Evolutionary conservation across 2,329 filamentous ascomycete species (phyloP).

Genomic region (Fusarium coicis): DNA sequence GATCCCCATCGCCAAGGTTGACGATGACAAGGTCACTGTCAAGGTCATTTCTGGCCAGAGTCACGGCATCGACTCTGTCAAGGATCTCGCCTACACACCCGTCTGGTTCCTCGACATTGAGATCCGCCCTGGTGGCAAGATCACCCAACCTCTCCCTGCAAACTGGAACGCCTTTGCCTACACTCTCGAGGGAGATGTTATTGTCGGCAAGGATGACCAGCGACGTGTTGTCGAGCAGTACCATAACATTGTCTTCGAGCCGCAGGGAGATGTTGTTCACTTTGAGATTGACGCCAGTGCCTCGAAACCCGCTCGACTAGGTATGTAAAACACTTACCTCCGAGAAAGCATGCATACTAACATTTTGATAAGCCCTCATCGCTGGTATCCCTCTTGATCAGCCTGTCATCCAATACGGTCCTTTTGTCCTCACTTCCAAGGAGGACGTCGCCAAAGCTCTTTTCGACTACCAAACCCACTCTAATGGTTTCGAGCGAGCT

Average conservation of each 20-base stretch:
- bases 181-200: conserved; percentile 77
- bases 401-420: conserved; percentile 84
- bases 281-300: conserved; percentile 75
- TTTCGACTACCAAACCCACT: conserved; percentile 76
- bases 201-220: conserved; percentile 66
- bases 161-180: conserved; percentile 95
- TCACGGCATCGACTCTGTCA: conserved; percentile 85
- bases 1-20: conserved; percentile 78
- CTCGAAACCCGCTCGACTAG: conserved; percentile 65
- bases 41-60: conserved; percentile 92
- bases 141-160: conserved; percentile 79
- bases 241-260: conserved; percentile 90
- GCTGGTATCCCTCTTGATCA: conserved; percentile 85
- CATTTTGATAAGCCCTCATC: conserved; percentile 65
- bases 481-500: conserved; percentile 84
- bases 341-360: not conserved
- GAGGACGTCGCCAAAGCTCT: conserved; percentile 82
- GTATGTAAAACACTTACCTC: not conserved
- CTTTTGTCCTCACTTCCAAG: conserved; percentile 80
- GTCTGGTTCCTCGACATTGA: conserved; percentile 94
- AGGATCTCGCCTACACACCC: conserved; percentile 94
- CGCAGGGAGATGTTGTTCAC: conserved; percentile 79
- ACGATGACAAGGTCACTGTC: conserved; percentile 78
- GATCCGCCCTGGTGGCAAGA: conserved; percentile 79
- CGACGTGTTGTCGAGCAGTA: conserved; percentile 72